A percentile compares a stretch with the other conserved stretches of the same genome.
phyloP scores from a whole-genome alignment of 2,329 filamentous ascomycete genomes.

The Stylonectria norvegica region DNA sequence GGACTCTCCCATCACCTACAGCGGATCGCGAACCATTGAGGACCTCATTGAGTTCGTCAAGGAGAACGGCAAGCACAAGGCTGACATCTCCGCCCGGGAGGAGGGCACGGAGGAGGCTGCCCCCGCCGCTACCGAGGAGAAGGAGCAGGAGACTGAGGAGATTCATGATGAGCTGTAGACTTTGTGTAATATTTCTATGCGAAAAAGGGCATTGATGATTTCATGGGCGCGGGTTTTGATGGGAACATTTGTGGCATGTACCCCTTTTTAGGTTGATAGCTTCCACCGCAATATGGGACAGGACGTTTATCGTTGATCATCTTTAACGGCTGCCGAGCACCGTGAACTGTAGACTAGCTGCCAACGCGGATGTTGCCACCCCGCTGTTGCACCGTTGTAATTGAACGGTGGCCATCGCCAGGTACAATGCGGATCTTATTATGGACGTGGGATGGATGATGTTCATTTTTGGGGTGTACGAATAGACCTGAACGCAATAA shows the following conservation, averaged over 20 bases:
- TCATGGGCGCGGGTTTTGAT: conserved; percentile 32
- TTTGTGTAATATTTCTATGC: conserved; percentile 26
- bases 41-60: conserved; percentile 89
- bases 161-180: conserved; percentile 75
- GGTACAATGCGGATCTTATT: too few species aligned
- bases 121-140: conserved; percentile 50
- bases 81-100: conserved; percentile 59
- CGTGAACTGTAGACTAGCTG: too few species aligned
- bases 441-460: too few species aligned
- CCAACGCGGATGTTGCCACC: too few species aligned
- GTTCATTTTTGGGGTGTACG: conserved; percentile 13
- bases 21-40: conserved; percentile 81
- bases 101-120: conserved; percentile 54
- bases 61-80: conserved; percentile 90
- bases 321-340: too few species aligned
- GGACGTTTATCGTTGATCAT: conserved; percentile 18
- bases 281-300: conserved; percentile 26
- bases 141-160: conserved; percentile 48
- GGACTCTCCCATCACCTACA: conserved; percentile 79
- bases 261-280: conserved; percentile 23
- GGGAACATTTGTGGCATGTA: conserved; percentile 24
- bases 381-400: too few species aligned
- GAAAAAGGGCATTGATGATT: conserved; percentile 32
- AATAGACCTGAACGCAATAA: too few species aligned
- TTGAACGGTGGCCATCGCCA: too few species aligned